Evolutionary conservation across 2,329 filamentous ascomycete species (phyloP).

Genomic region (Fusarium pilosicola): DNA sequence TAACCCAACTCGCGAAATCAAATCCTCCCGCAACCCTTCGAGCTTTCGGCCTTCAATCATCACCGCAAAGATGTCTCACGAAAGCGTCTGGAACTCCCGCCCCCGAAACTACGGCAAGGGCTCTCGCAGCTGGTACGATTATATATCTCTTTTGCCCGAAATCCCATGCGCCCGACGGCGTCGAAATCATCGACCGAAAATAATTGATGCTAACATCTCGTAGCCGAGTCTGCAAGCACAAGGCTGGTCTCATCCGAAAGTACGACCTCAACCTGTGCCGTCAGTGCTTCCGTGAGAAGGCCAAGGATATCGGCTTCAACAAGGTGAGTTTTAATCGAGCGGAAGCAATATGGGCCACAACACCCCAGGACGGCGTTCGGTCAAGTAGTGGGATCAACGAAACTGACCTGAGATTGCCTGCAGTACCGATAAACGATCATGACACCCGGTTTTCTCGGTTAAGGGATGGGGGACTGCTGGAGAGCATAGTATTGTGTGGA

Average conservation of each 20-base stretch:
- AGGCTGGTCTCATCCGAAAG: conserved; percentile 99
- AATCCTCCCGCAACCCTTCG: conserved; percentile 45
- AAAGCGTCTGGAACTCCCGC: conserved; percentile 99
- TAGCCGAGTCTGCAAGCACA: conserved; percentile 84
- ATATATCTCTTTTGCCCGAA: conserved; percentile 5
- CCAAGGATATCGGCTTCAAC: conserved; percentile 77
- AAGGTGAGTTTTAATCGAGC: conserved; percentile 62
- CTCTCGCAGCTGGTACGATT: conserved; percentile 85
- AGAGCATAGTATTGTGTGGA: conserved; percentile 35
- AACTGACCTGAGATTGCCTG: conserved; percentile 29
- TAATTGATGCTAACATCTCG: conserved; percentile 45
- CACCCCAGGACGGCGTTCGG: neutral
- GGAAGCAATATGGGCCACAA: neutral
- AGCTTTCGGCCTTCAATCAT: conserved; percentile 46
- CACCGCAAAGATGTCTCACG: conserved; percentile 73
- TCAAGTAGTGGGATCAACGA: neutral
- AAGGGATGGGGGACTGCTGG: conserved; percentile 32
- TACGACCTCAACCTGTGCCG: conserved; percentile 93
- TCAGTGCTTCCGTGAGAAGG: conserved; percentile 82
- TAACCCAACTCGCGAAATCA: conserved; percentile 48
- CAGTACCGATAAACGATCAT: conserved; percentile 53
- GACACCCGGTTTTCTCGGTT: conserved; percentile 43
- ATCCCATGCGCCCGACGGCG: conserved; percentile 1
- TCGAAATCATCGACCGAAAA: conserved; percentile 4
- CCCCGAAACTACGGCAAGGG: conserved; percentile 98